Conservation (phyloP, 352 stramenopile genomes). For the Globisporangium paddicum region DNA sequence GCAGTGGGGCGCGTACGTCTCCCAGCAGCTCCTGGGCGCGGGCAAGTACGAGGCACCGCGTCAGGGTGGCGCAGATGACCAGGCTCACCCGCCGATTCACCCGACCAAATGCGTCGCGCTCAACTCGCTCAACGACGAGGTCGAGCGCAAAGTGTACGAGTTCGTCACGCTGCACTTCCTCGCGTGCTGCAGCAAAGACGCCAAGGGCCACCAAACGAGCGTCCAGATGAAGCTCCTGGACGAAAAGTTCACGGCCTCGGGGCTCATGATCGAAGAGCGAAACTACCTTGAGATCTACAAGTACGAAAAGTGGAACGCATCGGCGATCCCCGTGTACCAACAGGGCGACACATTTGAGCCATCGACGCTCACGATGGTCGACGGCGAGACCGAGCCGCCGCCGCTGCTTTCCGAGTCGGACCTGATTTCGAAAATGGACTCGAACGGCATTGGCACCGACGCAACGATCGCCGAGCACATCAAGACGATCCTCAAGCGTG, state of each 20-base stretch:
- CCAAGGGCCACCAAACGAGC: slow-evolving; percentile 85
- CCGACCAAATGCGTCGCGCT: slow-evolving; percentile 93
- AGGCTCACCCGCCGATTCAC: slow-evolving; percentile 98
- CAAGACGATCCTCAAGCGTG: slow-evolving; percentile 96
- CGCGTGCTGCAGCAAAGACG: slow-evolving; percentile 96
- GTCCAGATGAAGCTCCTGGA: slow-evolving; percentile 83
- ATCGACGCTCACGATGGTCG: slow-evolving; percentile 58
- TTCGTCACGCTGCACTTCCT: slow-evolving; percentile 98
- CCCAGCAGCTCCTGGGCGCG: slow-evolving; percentile 40
- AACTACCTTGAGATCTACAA: slow-evolving; percentile 96
- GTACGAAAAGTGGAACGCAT: slow-evolving; percentile 91
- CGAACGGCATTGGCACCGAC: slow-evolving; percentile 94
- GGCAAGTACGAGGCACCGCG: slow-evolving; percentile 83
- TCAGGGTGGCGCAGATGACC: slow-evolving; percentile 92
- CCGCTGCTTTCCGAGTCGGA: slow-evolving; percentile 90
- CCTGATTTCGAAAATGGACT: slow-evolving; percentile 93
- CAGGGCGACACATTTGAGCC: slow-evolving; percentile 72
- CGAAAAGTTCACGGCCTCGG: slow-evolving; percentile 86
- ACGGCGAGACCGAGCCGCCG: slow-evolving; percentile 80
- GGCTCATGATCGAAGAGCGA: slow-evolving; percentile 88
- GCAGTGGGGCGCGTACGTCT: slow-evolving; percentile 81
- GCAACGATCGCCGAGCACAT: slow-evolving; percentile 98
- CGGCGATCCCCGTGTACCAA: slow-evolving; percentile 82
- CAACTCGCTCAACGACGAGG: slow-evolving; percentile 63
- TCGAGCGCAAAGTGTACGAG: slow-evolving; percentile 96